These are phyloP conservation scores for Pyrus pyrifolia DNA, from an alignment of 306 rosid genomes.

Conservation along the genomic window DNA sequence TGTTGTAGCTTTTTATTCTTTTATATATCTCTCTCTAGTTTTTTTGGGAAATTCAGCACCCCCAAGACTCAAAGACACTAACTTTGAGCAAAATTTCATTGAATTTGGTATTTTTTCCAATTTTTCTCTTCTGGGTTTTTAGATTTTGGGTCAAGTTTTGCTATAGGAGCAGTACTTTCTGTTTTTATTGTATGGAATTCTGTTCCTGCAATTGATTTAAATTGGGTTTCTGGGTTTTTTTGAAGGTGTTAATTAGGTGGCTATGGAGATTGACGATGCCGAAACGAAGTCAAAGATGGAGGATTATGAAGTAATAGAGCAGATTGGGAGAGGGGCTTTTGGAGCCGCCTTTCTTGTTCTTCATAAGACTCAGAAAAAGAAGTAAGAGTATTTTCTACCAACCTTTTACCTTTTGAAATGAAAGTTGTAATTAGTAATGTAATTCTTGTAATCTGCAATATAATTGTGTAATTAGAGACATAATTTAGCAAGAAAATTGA, in stretches of 20 bases:
- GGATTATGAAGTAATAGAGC: slow-evolving; percentile 66
- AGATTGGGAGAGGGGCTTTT: slow-evolving; percentile 83
- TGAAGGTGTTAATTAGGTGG: slow-evolving; percentile 23
- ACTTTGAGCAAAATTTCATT: slow-evolving; percentile 15
- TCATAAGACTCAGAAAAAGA: slow-evolving; percentile 58
- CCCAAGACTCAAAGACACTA: slow-evolving; percentile 9
- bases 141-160: background rate
- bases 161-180: background rate
- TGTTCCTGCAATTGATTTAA: slow-evolving; percentile 18
- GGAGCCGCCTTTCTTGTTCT: slow-evolving; percentile 80
- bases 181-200: background rate
- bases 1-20: slow-evolving; percentile 30
- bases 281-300: slow-evolving; percentile 58
- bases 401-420: background rate
- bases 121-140: slow-evolving; percentile 1
- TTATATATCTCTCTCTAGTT: slow-evolving; percentile 3
- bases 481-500: background rate
- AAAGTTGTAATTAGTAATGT: background rate
- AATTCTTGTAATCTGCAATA: slow-evolving; percentile 4
- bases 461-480: slow-evolving; percentile 13
- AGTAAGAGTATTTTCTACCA: slow-evolving; percentile 29
- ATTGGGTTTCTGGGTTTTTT: slow-evolving; percentile 31
- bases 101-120: background rate
- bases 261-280: slow-evolving; percentile 58
- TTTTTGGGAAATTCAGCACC: slow-evolving; percentile 26